phyloP scores from a whole-genome alignment of 306 rosid genomes.

The Castanopsis chinensis region DNA sequence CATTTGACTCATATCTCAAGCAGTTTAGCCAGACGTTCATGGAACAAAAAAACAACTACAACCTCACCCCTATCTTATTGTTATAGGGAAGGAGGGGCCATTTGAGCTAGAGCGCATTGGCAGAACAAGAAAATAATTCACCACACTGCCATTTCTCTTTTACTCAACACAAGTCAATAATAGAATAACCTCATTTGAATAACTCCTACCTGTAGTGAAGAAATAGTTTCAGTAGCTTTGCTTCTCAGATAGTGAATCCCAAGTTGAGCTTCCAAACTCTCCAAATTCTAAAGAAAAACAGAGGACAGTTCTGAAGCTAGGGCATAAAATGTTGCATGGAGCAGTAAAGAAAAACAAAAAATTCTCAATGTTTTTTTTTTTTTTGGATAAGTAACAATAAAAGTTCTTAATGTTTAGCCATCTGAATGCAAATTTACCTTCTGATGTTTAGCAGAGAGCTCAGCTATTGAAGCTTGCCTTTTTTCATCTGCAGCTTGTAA shows the following conservation, averaged over 20 bases:
- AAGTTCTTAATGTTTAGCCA: not conserved
- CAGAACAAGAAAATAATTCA: not conserved
- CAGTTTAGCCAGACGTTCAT: not conserved
- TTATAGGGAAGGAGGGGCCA: not conserved
- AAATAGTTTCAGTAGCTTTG: slow-evolving; percentile 82
- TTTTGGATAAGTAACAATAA: too few relatives aligned
- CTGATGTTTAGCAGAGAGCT: slow-evolving; percentile 88
- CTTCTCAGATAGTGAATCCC: slow-evolving; percentile 88
- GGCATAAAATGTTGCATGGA: slow-evolving; percentile 12
- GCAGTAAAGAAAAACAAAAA: slow-evolving; percentile 1
- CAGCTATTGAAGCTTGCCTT: slow-evolving; percentile 79
- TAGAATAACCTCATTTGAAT: slow-evolving; percentile 13
- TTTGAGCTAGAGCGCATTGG: not conserved
- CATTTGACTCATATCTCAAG: too few relatives aligned
- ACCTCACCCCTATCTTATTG: not conserved
- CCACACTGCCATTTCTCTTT: not conserved
- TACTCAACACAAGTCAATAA: not conserved
- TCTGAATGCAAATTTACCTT: slow-evolving; percentile 48
- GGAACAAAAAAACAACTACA: not conserved
- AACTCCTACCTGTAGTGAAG: slow-evolving; percentile 80
- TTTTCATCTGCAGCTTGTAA: slow-evolving; percentile 90
- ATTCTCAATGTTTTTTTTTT: not conserved
- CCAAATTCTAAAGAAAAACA: slow-evolving; percentile 60
- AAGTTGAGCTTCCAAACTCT: slow-evolving; percentile 90
- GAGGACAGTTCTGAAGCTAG: slow-evolving; percentile 20